A percentile compares a stretch with the other conserved stretches of the same genome.
phyloP scores from a whole-genome alignment of 2,329 filamentous ascomycete genomes.

The Penicillium fuscoglaucum region DNA sequence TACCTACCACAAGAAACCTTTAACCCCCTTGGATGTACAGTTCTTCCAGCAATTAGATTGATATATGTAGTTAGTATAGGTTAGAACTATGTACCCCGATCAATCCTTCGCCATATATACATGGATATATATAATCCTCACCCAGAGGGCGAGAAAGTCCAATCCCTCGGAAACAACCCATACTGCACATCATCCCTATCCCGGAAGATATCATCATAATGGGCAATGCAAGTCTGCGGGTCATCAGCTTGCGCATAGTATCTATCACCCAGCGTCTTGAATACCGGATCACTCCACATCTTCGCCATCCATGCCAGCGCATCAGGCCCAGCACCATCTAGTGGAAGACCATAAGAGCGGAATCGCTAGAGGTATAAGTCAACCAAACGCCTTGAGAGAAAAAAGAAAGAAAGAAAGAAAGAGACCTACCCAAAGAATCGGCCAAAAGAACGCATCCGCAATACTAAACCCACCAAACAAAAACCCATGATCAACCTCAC shows the following conservation, averaged over 20 bases:
- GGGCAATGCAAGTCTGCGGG: constrained; percentile 29
- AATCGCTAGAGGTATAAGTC: constrained; percentile 27
- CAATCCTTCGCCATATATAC: neutral
- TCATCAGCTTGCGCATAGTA: constrained; percentile 33
- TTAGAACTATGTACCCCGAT: neutral
- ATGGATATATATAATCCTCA: neutral
- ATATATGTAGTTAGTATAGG: neutral
- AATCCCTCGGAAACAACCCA: constrained; percentile 29
- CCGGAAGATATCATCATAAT: constrained; percentile 36
- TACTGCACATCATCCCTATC: constrained; percentile 29
- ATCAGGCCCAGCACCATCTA: constrained; percentile 29
- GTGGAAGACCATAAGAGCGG: constrained; percentile 34
- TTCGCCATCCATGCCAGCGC: constrained; percentile 35
- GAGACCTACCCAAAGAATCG: constrained; percentile 36
- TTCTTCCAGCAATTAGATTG: neutral
- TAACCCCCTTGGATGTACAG: neutral
- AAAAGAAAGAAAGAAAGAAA: neutral
- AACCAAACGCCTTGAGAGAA: neutral
- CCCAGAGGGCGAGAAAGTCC: constrained; percentile 27
- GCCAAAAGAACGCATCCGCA: constrained; percentile 43
- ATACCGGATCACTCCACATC: constrained; percentile 36
- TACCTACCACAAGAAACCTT: neutral
- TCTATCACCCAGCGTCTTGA: constrained; percentile 24
- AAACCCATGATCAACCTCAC: constrained; percentile 35
- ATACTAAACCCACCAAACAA: constrained; percentile 41